These are phyloP conservation scores for Pestalotiopsis sp. DNA, from an alignment of 2,329 filamentous ascomycete genomes.

Conservation along the genomic window DNA sequence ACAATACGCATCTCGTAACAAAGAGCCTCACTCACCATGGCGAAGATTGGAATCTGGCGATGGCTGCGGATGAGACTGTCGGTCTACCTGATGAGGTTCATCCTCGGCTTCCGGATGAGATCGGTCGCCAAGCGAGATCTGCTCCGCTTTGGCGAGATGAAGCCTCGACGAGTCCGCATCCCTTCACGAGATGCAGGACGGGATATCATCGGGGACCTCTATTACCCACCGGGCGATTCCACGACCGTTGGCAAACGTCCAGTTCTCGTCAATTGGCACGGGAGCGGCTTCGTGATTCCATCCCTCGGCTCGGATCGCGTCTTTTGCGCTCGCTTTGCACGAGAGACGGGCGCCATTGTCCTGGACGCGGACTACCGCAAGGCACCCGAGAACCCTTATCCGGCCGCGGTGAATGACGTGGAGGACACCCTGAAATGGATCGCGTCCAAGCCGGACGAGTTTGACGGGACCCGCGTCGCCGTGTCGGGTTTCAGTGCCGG, in stretches of 20 bases:
- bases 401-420: conserved; percentile 8
- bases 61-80: neutral
- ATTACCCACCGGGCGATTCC: neutral
- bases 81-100: neutral
- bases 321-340: conserved; percentile 6
- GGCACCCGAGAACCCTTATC: conserved; percentile 6
- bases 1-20: neutral
- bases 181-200: conserved; percentile 2
- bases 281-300: conserved; percentile 9
- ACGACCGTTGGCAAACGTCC: neutral
- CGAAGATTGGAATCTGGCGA: neutral
- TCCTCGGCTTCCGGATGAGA: neutral
- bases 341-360: conserved; percentile 8
- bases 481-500: conserved; percentile 10
- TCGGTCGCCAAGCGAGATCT: neutral
- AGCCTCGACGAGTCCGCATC: neutral
- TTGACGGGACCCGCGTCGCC: conserved; percentile 2
- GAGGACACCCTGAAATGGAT: conserved; percentile 8
- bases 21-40: neutral
- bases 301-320: neutral
- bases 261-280: conserved; percentile 10
- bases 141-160: neutral
- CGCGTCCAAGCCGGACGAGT: neutral
- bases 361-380: conserved; percentile 10
- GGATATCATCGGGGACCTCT: neutral